phyloP scores from a whole-genome alignment of 2,329 filamentous ascomycete genomes.

The Kalaharituber pfeilii region DNA sequence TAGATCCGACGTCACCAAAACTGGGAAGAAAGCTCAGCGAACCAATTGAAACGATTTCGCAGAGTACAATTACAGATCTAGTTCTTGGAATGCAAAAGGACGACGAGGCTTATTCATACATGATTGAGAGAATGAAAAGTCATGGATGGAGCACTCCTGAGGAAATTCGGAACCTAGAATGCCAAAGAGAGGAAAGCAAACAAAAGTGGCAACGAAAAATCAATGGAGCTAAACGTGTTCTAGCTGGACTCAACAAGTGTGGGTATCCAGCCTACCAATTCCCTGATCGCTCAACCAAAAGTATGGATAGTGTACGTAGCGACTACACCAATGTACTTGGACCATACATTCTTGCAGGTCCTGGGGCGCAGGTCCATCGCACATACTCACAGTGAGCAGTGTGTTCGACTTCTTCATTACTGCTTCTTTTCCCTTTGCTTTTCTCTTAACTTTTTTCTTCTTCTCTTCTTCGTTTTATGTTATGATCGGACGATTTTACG shows the following conservation, averaged over 20 bases:
- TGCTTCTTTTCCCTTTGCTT: constrained; percentile 6
- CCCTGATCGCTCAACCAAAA: constrained; percentile 13
- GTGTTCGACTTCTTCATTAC: constrained; percentile 6
- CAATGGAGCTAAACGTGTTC: constrained; percentile 20
- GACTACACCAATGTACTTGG: constrained; percentile 5
- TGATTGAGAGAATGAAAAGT: constrained; percentile 23
- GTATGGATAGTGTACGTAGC: constrained; percentile 14
- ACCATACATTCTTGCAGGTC: not conserved
- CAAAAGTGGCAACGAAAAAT: constrained; percentile 20
- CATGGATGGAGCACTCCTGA: constrained; percentile 22
- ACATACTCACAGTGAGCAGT: constrained; percentile 5
- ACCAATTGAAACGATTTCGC: constrained; percentile 13
- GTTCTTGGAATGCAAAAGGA: constrained; percentile 17
- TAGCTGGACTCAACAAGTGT: constrained; percentile 19
- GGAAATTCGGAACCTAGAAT: constrained; percentile 21
- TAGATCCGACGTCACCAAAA: constrained; percentile 17
- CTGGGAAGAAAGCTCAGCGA: constrained; percentile 13
- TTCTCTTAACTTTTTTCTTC: constrained; percentile 5
- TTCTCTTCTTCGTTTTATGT: constrained; percentile 16
- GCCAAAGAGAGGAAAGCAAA: constrained; percentile 20
- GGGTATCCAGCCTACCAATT: constrained; percentile 7
- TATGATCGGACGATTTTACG: constrained; percentile 7
- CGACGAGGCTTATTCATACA: constrained; percentile 21
- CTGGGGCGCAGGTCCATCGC: constrained; percentile 2
- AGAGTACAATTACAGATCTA: constrained; percentile 9